These are phyloP conservation scores for Daldinia bambusicola DNA, from an alignment of 495 filamentous ascomycete species.

Conservation along the genomic window DNA sequence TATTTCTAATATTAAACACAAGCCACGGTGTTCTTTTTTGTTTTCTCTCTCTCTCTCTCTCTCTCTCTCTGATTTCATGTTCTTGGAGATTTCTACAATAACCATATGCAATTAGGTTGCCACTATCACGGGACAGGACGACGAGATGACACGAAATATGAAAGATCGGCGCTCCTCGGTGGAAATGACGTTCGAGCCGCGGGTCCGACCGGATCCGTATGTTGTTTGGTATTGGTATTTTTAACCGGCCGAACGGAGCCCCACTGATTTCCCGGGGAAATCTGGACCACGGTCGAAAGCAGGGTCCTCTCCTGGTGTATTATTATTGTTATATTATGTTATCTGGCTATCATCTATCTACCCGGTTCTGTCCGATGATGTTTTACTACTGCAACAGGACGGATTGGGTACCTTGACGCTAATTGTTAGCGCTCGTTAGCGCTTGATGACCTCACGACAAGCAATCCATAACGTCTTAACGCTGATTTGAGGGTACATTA, in stretches of 20 bases:
- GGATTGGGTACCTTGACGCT: slow-evolving; percentile 19
- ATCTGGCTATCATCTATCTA: slow-evolving; percentile 6
- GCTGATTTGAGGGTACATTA: slow-evolving; percentile 30
- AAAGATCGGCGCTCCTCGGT: slow-evolving; percentile 30
- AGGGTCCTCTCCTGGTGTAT: slow-evolving; percentile 22
- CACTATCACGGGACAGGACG: slow-evolving; percentile 15
- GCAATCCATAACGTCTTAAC: slow-evolving; percentile 17
- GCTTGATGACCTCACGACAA: slow-evolving; percentile 28
- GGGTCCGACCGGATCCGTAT: slow-evolving; percentile 42
- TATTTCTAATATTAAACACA: too few relatives aligned
- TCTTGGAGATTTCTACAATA: neutral
- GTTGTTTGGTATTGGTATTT: neutral
- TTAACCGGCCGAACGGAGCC: slow-evolving; percentile 38
- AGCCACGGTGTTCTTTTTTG: too few relatives aligned
- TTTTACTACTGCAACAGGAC: slow-evolving; percentile 27
- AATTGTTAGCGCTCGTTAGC: slow-evolving; percentile 21
- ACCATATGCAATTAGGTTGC: neutral
- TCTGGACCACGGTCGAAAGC: slow-evolving; percentile 33
- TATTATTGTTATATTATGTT: slow-evolving; percentile 21
- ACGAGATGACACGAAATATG: slow-evolving; percentile 7
- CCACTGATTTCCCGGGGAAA: slow-evolving; percentile 34
- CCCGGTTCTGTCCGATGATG: slow-evolving; percentile 35
- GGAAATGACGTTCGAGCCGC: slow-evolving; percentile 30
- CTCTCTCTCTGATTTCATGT: too few relatives aligned
- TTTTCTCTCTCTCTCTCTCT: too few relatives aligned